Base-by-base conservation (phyloP, 148 eudicot genomes). In the Simmondsia chinensis region DNA sequence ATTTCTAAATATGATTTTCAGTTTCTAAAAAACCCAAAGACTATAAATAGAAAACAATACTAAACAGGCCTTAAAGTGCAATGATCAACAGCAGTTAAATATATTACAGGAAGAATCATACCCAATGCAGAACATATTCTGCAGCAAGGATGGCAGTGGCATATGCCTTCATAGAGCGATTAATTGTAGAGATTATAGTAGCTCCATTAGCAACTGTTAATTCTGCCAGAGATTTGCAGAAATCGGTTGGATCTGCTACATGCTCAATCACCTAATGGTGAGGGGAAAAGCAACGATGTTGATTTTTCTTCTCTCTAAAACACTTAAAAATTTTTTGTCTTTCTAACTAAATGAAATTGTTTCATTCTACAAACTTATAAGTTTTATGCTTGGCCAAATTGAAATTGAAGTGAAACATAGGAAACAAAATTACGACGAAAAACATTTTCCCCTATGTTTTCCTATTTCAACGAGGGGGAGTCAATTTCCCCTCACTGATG, bases 131-230 rank as follows among this genome's bases (percentile, higher is more conserved):
- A 62, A 89, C 18, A 69, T 84, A 81, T 44, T 84, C 97, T 55
- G 97, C 95, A 11, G 48, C 66, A 20, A 84, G 22, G 30, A 89
- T 78, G 28, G 87, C 69, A 20, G 82, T 57, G 35, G 97, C 97
- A 78, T 89, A 89, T 17, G 84, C 74, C 74, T 85, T 79, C 78
- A 81, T 68, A 41, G 97, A 68, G 42, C 97, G 97, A 68, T 84
- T 89, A 21, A 84, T 48, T 4, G 97, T 84, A 39, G 97, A 84
- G 41, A 89, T 69, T 50, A 89, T 43, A 60, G 82, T 79, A 52
- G 95, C 97, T 51, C 97, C 97, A 53, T 71, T 63, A 55, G 68
- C 48, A 63, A 64, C 72, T 43, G 87, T 81, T 58, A 89, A 60
- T 20, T 75, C 77, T 45, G 78, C 71, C 65, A 89, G 57, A 35